phyloP scores from a whole-genome alignment of 2,329 filamentous ascomycete species.

The Penicillium glabrum region DNA sequence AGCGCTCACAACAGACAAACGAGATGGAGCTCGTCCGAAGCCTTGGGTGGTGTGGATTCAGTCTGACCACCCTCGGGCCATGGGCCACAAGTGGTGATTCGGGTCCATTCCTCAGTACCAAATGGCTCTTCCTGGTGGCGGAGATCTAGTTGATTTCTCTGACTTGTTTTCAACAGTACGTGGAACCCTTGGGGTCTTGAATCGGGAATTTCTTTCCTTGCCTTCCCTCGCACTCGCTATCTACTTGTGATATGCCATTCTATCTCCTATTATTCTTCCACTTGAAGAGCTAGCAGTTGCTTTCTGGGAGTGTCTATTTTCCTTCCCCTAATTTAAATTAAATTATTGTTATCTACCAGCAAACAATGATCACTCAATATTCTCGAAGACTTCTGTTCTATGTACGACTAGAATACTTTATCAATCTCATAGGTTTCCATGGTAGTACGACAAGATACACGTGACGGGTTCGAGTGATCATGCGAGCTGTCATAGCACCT shows the following conservation, averaged over 20 bases:
- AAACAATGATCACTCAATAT: neutral
- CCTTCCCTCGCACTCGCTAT: neutral
- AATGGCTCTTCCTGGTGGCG: slow-evolving; percentile 87
- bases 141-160: slow-evolving; percentile 53
- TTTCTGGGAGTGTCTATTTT: neutral
- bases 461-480: neutral
- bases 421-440: no score
- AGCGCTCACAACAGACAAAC: slow-evolving; percentile 64
- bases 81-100: slow-evolving; percentile 59
- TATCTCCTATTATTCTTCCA: neutral
- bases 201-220: neutral
- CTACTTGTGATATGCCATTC: neutral
- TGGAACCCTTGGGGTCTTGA: neutral
- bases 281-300: neutral
- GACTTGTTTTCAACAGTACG: neutral
- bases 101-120: slow-evolving; percentile 67
- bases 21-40: slow-evolving; percentile 71
- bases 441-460: neutral
- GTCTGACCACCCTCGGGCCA: slow-evolving; percentile 73
- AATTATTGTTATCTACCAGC: neutral
- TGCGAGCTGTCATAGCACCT: neutral
- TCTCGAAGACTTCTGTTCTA: neutral
- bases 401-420: no score
- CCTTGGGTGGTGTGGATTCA: slow-evolving; percentile 91
- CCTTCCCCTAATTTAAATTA: no score